Percentiles rank a stretch among this genome's conserved stretches.
These are phyloP conservation scores for Lipomyces oligophaga DNA, from an alignment of 805 yeast species.

Conservation along the genomic window DNA sequence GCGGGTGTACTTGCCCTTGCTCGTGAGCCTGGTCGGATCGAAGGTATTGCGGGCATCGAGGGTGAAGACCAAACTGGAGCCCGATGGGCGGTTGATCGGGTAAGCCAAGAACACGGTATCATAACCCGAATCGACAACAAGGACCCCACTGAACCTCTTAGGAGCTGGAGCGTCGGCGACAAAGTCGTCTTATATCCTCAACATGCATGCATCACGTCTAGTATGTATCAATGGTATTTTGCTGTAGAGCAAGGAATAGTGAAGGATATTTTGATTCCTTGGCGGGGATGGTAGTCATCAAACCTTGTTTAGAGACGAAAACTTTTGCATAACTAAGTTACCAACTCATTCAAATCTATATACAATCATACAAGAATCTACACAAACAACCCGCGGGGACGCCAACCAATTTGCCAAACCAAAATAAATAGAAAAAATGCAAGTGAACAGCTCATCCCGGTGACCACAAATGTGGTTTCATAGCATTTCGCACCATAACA, in stretches of 20 bases:
- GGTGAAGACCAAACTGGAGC: conserved; percentile 37
- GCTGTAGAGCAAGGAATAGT: conserved; percentile 46
- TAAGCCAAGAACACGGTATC: conserved; percentile 80
- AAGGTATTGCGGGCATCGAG: conserved; percentile 33
- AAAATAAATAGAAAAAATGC: conserved; percentile 22
- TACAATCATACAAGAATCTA: too few relatives aligned
- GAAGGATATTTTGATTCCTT: conserved; percentile 63
- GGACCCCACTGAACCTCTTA: conserved; percentile 14
- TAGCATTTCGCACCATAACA: conserved; percentile 32
- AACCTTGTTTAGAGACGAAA: too few relatives aligned
- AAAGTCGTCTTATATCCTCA: conserved; percentile 59
- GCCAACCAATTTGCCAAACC: conserved; percentile 24
- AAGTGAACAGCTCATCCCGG: conserved; percentile 31
- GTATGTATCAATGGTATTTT: conserved; percentile 54
- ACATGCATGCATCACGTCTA: conserved; percentile 70
- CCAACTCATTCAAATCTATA: too few relatives aligned
- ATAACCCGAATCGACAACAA: conserved; percentile 45
- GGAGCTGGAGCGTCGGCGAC: conserved; percentile 42
- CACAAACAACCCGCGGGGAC: conserved; percentile 13
- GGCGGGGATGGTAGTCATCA: conserved; percentile 51
- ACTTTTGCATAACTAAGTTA: too few relatives aligned
- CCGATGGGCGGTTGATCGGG: conserved; percentile 61
- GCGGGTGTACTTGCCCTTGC: conserved; percentile 71
- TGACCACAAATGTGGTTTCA: conserved; percentile 31
- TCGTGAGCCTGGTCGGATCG: conserved; percentile 52